Conservation (phyloP, 495 filamentous ascomycete species). For the Xylaria longipes region DNA sequence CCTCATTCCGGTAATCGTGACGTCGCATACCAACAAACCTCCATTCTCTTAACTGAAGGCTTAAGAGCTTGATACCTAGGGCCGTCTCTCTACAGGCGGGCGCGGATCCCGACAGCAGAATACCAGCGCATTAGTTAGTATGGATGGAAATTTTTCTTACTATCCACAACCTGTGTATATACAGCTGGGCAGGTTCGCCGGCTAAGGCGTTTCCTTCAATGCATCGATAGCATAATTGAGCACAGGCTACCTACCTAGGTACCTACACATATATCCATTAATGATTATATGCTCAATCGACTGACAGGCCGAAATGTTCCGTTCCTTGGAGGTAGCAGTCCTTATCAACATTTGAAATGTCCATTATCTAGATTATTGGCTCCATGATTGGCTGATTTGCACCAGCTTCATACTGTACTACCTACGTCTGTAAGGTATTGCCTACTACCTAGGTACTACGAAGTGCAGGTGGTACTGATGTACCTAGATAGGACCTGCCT, state of each 20-base stretch:
- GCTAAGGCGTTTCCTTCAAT: not conserved
- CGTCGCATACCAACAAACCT: not conserved
- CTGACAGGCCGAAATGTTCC: no score
- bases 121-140: not conserved
- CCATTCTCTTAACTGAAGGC: not conserved
- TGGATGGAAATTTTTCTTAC: no score
- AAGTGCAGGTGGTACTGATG: no score
- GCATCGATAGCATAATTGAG: no score
- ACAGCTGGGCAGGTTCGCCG: not conserved
- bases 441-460: no score
- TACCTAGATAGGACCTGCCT: no score
- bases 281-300: no score
- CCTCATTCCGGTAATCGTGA: conserved; percentile 3
- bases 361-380: not conserved
- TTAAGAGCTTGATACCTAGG: not conserved
- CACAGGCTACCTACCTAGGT: no score
- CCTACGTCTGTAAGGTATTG: not conserved
- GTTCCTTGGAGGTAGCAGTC: no score
- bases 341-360: not conserved
- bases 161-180: not conserved
- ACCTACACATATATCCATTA: no score
- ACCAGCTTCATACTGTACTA: not conserved
- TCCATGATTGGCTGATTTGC: not conserved
- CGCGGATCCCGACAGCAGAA: not conserved
- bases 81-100: not conserved